Evolutionary conservation across 1,284 basidiomycete species (phyloP).

Genomic region (Fereydounia khargensis): DNA sequence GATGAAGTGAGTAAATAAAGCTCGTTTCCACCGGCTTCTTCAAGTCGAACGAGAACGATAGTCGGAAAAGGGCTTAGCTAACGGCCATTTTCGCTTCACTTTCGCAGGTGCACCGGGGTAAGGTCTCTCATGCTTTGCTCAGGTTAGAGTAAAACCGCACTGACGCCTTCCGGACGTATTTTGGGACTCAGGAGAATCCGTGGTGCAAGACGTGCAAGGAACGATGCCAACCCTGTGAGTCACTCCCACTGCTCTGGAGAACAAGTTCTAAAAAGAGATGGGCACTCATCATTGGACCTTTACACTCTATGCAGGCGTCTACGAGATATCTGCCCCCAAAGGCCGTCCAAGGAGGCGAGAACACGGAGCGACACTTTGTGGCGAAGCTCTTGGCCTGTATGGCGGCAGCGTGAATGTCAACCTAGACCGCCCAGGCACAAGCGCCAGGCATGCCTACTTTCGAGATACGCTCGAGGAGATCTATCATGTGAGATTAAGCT

Average conservation of each 20-base stretch:
- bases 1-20: conserved; percentile 12
- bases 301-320: neutral
- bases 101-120: conserved; percentile 18
- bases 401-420: too few relatives aligned
- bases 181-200: conserved; percentile 4
- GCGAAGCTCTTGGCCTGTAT: too few relatives aligned
- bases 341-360: too few relatives aligned
- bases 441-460: too few relatives aligned
- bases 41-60: neutral
- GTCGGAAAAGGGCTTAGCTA: neutral
- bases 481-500: too few relatives aligned
- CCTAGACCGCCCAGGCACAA: too few relatives aligned
- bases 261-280: too few relatives aligned
- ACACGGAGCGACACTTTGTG: too few relatives aligned
- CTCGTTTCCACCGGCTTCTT: too few relatives aligned
- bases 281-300: too few relatives aligned
- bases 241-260: neutral
- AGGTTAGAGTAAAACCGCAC: neutral
- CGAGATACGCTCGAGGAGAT: too few relatives aligned
- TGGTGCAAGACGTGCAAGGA: conserved; percentile 25
- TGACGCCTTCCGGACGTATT: too few relatives aligned
- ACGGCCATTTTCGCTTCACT: neutral
- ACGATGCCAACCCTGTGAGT: conserved; percentile 12
- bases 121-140: neutral
- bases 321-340: neutral